Percentiles rank a stretch among this genome's conserved stretches.
These are phyloP conservation scores for Colletotrichum sublineola DNA, from an alignment of 2,329 filamentous ascomycete genomes.

Conservation along the genomic window DNA sequence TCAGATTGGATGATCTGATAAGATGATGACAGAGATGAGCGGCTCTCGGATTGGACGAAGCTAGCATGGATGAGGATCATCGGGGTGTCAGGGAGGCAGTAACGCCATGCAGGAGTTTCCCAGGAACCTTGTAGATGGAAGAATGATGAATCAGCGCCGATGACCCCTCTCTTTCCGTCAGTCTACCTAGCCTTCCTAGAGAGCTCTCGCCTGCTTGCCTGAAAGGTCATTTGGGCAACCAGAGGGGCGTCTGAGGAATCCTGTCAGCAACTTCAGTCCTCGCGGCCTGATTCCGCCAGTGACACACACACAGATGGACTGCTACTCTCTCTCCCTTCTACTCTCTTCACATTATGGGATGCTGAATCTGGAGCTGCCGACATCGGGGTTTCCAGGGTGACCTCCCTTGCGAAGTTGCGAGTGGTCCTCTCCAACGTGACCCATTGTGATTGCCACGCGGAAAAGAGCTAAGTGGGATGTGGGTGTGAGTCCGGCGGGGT, in stretches of 20 bases:
- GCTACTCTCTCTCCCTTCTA: not conserved
- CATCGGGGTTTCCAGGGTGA: not conserved
- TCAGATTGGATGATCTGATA: conserved; percentile 42
- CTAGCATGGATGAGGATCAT: not conserved
- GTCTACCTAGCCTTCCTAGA: not conserved
- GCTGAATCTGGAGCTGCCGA: not conserved
- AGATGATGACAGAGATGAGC: conserved; percentile 24
- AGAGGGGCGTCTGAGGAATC: not conserved
- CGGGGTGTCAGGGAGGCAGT: conserved; percentile 14
- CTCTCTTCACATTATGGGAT: not conserved
- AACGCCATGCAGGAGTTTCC: conserved; percentile 22
- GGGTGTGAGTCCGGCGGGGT: too few relatives aligned
- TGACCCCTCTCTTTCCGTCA: not conserved
- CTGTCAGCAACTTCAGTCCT: not conserved
- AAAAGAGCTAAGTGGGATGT: too few relatives aligned
- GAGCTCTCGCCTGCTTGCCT: not conserved
- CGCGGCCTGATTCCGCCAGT: conserved; percentile 31
- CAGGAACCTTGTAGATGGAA: not conserved
- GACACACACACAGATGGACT: conserved; percentile 9
- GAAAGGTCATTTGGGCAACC: not conserved
- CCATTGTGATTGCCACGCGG: too few relatives aligned
- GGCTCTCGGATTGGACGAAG: conserved; percentile 25
- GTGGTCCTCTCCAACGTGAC: too few relatives aligned
- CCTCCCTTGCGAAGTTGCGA: not conserved
- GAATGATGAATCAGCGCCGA: conserved; percentile 4